Evolutionary conservation across 2,329 filamentous ascomycete genomes (phyloP).

Genomic region (Neopestalotiopsis rosae): DNA sequence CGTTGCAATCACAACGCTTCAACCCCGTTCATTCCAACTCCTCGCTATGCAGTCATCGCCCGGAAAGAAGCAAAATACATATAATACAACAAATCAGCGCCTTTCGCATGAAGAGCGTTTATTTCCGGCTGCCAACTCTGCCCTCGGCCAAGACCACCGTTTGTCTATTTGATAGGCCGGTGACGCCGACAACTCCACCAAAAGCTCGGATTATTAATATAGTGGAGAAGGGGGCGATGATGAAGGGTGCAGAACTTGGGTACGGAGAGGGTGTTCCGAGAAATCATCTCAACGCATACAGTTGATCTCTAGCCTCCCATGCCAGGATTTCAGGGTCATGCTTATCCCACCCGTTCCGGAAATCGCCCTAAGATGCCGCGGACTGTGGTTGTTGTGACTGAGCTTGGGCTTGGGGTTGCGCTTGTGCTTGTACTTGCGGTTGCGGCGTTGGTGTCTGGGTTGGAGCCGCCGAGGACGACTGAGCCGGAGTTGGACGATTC

Average conservation of each 20-base stretch:
- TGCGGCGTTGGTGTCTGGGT: slow-evolving; percentile 20
- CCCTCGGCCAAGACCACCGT: background rate
- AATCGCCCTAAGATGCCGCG: slow-evolving; percentile 13
- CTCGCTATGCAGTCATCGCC: slow-evolving; percentile 30
- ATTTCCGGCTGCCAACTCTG: background rate
- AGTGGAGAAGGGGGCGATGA: background rate
- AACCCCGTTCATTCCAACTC: slow-evolving; percentile 24
- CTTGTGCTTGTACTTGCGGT: slow-evolving; percentile 21
- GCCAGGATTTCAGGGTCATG: slow-evolving; percentile 11
- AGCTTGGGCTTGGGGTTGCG: slow-evolving; percentile 18
- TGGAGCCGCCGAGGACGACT: slow-evolving; percentile 22
- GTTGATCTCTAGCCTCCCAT: slow-evolving; percentile 9
- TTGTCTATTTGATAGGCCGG: slow-evolving; percentile 1
- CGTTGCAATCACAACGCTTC: background rate
- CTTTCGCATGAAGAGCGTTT: slow-evolving; percentile 9
- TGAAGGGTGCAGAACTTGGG: background rate
- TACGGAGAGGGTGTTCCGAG: background rate
- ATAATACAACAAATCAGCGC: slow-evolving; percentile 24
- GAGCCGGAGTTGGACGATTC: slow-evolving; percentile 31
- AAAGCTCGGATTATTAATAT: background rate
- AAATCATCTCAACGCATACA: background rate
- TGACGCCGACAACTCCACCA: background rate
- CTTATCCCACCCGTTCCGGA: slow-evolving; percentile 12
- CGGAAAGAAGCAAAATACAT: slow-evolving; percentile 23
- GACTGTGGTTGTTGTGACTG: slow-evolving; percentile 18